Base-by-base conservation (phyloP, 331 rosid species). In the Spiraea crenata region DNA sequence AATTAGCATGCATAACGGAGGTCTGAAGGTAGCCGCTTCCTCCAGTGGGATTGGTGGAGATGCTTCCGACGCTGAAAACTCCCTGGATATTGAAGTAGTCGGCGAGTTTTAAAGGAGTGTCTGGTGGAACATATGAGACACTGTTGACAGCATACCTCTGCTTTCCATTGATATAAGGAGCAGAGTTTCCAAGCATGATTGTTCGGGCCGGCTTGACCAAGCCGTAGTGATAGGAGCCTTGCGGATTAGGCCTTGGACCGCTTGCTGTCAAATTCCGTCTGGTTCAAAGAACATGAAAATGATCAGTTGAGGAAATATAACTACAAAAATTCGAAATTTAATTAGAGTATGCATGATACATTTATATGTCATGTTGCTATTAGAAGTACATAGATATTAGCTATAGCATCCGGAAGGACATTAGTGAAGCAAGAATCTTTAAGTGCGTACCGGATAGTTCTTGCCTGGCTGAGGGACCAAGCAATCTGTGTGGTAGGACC, bases 161-260 rank as follows among this genome's bases (percentile, higher is more conserved):
- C 86, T 91, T 93, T 38, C 99, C 96, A 75, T 91, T 93, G 49
- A 93, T 91, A 55, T 65, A 62, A 16, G 97, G 92, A 68, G 90
- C 92, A 50, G 97, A 89, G 85, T 91, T 93, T 15, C 86, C 89
- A 34, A 93, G 89, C 89, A 89, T 62, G 70, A 93, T 91, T 39
- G 97, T 93, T 63, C 89, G 82, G 34, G 74, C 77, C 1, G 99
- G 95, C 10, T 83, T 83, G 81, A 93, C 89, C 88, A 87, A 42
- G 55, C 98, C 98, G 50, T 93, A 93, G 79, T 81, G 95, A 84
- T 93, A 93, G 14, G 98, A 93, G 40, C 98, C 98, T 81, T 93
- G 97, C 37, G 98, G 98, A 62, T 93, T 93, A 16, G 98, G 98
- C 73, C 98, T 89, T 20, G 99, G 99, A 42, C 97, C 99, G 64